Base-by-base conservation (phyloP, 2,329 filamentous ascomycete genomes). In the Aspergillus fructus region DNA sequence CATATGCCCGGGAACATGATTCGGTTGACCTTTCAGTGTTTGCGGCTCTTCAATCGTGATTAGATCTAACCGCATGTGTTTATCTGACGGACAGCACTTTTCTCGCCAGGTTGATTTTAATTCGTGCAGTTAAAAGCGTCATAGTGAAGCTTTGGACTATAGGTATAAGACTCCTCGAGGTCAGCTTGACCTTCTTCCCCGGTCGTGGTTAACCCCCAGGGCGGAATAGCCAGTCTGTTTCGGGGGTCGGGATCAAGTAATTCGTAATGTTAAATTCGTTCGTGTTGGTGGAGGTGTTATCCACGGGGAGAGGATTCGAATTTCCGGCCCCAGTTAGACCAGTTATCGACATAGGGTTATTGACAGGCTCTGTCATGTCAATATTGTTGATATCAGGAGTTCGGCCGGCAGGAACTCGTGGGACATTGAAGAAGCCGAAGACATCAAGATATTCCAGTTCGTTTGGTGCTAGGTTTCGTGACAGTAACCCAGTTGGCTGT, bases 351-450 rank as follows among this genome's bases (percentile, higher is more conserved):
- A 73, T 74, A 5, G 70, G 71, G 47, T 75, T 69, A 13, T 65
- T 62, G 21, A 68, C 65, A 9, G 68, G 13, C 6, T 62, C 66
- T 4, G 58, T 51, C 4, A 72, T 67, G 24, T 68, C 67, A n/a
- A 71, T 49, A 33, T 63, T 62, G 8, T 53, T 55, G 3, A 67
- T 62, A 21, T 70, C 68, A 11, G 68, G 61, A 2, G 69, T 68
- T 5, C 74, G 67, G 4, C 69, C 56, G 19, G 77, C 74, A 0
- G 83, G 83, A 23, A 96, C 77, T 17, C 91, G 81, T 1, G 93
- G 93, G 55, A 96, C 86, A 70, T 96, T 96, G 80, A 96, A 97
- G 70, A 96, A 96, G 66, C 94, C 91, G 71, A 97, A 96, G 0
- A 96, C 90, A 66, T 96, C 92, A 3, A 96, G 79, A 70, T 96